Percentiles rank a stretch among this genome's conserved stretches.
phyloP scores from a whole-genome alignment of 148 eudicot genomes.

The Chenopodium quinoa region DNA sequence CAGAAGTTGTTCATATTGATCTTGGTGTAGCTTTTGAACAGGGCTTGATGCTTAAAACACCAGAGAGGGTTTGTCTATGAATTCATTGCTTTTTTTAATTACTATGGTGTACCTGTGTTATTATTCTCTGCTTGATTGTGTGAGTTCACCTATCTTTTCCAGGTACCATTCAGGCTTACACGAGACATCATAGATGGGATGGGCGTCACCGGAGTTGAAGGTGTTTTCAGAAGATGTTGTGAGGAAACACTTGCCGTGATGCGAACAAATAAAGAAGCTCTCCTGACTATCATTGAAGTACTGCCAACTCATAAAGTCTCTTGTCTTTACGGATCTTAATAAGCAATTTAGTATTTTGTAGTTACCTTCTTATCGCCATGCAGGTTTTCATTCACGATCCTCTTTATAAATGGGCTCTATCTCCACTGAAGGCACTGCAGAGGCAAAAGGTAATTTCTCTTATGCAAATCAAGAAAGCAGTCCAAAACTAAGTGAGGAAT shows the following conservation, averaged over 20 bases:
- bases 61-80: conserved; percentile 69
- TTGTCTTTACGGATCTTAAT: not conserved
- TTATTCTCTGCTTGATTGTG: conserved; percentile 1
- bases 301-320: conserved; percentile 7
- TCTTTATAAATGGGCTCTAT: conserved; percentile 95
- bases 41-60: conserved; percentile 98
- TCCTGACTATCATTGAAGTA: conserved; percentile 93
- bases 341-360: not conserved
- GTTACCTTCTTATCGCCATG: conserved; percentile 17
- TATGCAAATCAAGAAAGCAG: conserved; percentile 9
- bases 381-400: conserved; percentile 99
- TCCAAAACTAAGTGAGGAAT: not conserved
- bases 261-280: conserved; percentile 96
- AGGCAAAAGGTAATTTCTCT: conserved; percentile 73
- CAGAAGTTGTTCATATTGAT: conserved; percentile 98
- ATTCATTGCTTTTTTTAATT: not conserved
- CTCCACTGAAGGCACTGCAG: conserved; percentile 92
- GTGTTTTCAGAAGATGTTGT: conserved; percentile 94
- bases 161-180: conserved; percentile 96
- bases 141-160: conserved; percentile 20
- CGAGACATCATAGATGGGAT: conserved; percentile 93
- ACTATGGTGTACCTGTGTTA: not conserved
- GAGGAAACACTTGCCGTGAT: conserved; percentile 94
- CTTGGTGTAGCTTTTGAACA: conserved; percentile 99
- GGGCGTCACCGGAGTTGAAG: conserved; percentile 98